These are phyloP conservation scores for Rubia yunnanensis DNA, from an alignment of 257 asterid species.

Conservation along the genomic window DNA sequence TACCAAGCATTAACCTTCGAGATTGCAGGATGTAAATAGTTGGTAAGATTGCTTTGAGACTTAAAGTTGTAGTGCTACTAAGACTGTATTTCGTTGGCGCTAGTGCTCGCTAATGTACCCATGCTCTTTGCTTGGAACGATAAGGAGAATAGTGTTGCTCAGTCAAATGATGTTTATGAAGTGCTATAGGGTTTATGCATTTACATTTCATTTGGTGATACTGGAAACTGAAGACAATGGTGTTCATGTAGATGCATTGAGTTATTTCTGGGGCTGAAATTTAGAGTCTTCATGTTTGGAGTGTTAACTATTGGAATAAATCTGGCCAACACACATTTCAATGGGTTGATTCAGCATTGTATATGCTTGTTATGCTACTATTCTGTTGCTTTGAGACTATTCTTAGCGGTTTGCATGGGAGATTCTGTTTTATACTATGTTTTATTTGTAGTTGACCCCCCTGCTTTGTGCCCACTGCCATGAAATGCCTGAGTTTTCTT, in stretches of 20 bases:
- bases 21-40: constrained; percentile 89
- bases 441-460: not conserved
- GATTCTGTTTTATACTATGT: not conserved
- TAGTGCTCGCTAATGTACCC: constrained; percentile 53
- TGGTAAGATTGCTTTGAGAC: constrained; percentile 99
- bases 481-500: not conserved
- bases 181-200: constrained; percentile 25
- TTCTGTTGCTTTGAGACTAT: not conserved
- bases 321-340: not conserved
- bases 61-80: constrained; percentile 52
- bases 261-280: constrained; percentile 6
- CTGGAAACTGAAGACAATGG: constrained; percentile 3
- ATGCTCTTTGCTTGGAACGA: constrained; percentile 43
- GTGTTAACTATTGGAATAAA: not conserved
- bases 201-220: constrained; percentile 6
- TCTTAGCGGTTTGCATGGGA: not conserved
- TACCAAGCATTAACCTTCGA: constrained; percentile 86
- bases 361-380: not conserved
- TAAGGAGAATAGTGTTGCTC: constrained; percentile 32
- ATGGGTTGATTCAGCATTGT: not conserved
- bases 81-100: constrained; percentile 33
- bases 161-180: constrained; percentile 43
- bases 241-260: constrained; percentile 4
- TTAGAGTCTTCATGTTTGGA: not conserved
- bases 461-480: not conserved